Percentiles rank a stretch among this genome's conserved stretches.
Evolutionary conservation across 2,329 filamentous ascomycete species (phyloP).

Genomic region (Aspergillus unguis): DNA sequence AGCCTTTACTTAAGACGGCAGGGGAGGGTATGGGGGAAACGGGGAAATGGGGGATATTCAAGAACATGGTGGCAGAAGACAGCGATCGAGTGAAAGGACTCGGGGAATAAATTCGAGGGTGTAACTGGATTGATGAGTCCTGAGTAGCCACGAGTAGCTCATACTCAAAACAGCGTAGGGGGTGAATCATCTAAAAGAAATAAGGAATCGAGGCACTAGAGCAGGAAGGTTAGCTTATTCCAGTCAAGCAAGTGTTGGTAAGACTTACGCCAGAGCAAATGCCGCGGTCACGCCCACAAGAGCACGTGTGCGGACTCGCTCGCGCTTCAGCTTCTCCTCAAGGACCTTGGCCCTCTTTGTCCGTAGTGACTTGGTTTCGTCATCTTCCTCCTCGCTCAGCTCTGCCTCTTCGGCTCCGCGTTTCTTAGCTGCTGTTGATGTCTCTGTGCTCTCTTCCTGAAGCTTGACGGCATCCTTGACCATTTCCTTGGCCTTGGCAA

Average conservation of each 20-base stretch:
- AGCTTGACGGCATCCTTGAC: constrained; percentile 65
- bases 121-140: neutral
- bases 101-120: neutral
- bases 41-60: constrained; percentile 7
- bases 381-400: constrained; percentile 51
- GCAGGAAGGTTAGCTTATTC: constrained; percentile 17
- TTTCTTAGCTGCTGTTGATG: constrained; percentile 52
- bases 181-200: constrained; percentile 37
- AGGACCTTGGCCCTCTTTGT: constrained; percentile 68
- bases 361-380: constrained; percentile 45
- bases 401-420: constrained; percentile 69
- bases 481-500: constrained; percentile 83
- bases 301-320: constrained; percentile 81
- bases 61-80: constrained; percentile 4
- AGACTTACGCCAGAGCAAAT: constrained; percentile 81
- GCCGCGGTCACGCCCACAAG: constrained; percentile 82
- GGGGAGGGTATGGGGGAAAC: constrained; percentile 4
- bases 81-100: neutral
- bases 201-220: constrained; percentile 47
- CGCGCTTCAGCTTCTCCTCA: constrained; percentile 76
- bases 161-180: neutral
- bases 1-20: constrained; percentile 11
- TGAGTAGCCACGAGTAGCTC: neutral
- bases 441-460: constrained; percentile 37
- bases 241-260: neutral